Evolutionary conservation across 2,329 filamentous ascomycete species (phyloP).

Genomic region (Camillea tinctor): DNA sequence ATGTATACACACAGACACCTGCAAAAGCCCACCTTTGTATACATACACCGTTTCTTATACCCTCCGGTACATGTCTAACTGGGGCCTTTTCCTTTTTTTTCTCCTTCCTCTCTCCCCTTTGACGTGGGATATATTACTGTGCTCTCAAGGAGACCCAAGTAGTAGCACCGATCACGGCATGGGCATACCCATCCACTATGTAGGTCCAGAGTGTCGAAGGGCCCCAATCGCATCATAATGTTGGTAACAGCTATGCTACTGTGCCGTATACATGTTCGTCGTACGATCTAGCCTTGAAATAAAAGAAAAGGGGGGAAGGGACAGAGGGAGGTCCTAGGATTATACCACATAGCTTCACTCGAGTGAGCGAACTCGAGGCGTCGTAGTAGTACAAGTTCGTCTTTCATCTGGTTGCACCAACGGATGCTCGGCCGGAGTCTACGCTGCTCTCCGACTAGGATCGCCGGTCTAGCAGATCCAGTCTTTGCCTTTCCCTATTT

Average conservation of each 20-base stretch:
- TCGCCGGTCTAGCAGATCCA: background rate
- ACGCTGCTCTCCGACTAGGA: background rate
- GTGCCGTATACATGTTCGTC: background rate
- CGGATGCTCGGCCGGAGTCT: background rate
- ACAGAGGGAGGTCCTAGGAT: background rate
- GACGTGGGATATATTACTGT: background rate
- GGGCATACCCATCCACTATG: background rate
- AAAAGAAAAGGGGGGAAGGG: too few species aligned
- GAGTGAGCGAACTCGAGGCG: background rate
- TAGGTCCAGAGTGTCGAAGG: background rate
- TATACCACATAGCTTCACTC: background rate
- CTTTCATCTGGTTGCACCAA: background rate
- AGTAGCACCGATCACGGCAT: background rate
- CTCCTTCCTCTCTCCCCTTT: too few species aligned
- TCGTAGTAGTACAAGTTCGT: background rate
- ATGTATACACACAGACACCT: constrained; percentile 9
- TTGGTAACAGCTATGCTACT: background rate
- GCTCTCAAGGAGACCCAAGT: background rate
- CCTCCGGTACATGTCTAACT: background rate
- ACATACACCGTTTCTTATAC: background rate
- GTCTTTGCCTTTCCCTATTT: background rate
- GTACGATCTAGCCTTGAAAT: background rate
- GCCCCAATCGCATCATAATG: background rate
- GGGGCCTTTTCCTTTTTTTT: too few species aligned
- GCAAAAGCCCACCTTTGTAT: constrained; percentile 5